Evolutionary conservation across 345 rosid genomes (phyloP), one percentile per base, ranked within the genome.

Genomic region (Mangifera indica): DNA sequence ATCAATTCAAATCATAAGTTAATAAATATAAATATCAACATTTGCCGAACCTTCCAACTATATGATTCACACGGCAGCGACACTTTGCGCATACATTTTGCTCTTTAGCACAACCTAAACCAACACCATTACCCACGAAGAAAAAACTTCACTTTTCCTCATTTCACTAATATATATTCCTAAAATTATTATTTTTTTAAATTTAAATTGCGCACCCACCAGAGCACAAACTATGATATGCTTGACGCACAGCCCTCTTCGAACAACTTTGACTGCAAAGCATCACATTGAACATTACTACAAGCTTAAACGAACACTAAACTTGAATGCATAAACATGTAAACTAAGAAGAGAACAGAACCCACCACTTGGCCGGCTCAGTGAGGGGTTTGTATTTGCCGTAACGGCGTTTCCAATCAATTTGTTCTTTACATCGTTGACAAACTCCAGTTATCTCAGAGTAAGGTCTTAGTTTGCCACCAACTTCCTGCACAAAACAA

Each of bases 391-490:
- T 94, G 84, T 94, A 94, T 77, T 94, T 94, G 13, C 99, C 98
- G 49, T 94, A 94, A 11, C 82, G 85, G 45, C 99, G 98, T 71
- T 94, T 94, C 98, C 99, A 92, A 40, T 90, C 98, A 66, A 94
- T 94, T 83, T 94, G 97, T 2, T 91, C 99, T 61, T 83, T 84
- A 75, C 99, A 95, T 4, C 98, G 88, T 61, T 42, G 67, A 69
- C 99, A 95, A 13, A 95, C 97, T 69, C 99, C 99, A 0, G 96
- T 90, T 10, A 92, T 88, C 69, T 92, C 98, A 32, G 96, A 85
- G 10, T 67, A 71, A 2, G 97, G 98, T 75, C 87, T 83, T 17
- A 79, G 71, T 83, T 72, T 87, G 48, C 91, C 93, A 14, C 99
- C 98, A 0, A 89, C 96, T 79, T 87, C 91, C 93, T 85, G 74